A percentile compares a stretch with the other conserved stretches of the same genome.
Conservation (phyloP, 2,329 filamentous ascomycete genomes). For the Neocucurbitaria cava region DNA sequence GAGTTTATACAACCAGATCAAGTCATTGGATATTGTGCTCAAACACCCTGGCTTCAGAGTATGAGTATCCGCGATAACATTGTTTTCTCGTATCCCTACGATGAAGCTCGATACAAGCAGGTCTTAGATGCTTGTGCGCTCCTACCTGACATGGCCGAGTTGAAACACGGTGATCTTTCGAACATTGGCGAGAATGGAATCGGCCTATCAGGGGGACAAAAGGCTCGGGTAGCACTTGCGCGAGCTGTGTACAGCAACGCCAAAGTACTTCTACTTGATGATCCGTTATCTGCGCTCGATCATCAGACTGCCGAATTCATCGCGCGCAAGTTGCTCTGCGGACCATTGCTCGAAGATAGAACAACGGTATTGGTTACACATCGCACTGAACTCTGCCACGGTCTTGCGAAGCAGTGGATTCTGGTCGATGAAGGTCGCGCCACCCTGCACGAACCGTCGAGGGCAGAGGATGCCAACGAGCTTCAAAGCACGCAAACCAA, state of each 20-base stretch:
- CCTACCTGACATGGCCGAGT: constrained; percentile 66
- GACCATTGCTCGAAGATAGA: constrained; percentile 61
- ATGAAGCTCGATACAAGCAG: constrained; percentile 71
- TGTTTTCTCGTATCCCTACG: constrained; percentile 69
- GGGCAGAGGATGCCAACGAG: constrained; percentile 54
- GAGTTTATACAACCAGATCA: constrained; percentile 61
- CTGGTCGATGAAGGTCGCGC: constrained; percentile 70
- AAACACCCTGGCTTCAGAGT: constrained; percentile 72
- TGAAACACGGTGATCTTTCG: constrained; percentile 69
- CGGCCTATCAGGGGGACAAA: constrained; percentile 67
- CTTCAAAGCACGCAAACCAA: constrained; percentile 49
- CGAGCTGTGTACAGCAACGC: constrained; percentile 66
- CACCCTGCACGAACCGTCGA: constrained; percentile 48
- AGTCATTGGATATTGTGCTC: constrained; percentile 68
- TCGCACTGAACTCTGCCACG: constrained; percentile 72
- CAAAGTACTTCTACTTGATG: constrained; percentile 63
- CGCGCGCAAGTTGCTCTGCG: constrained; percentile 63
- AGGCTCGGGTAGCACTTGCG: constrained; percentile 66
- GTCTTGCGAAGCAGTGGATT: constrained; percentile 76
- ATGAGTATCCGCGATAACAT: constrained; percentile 75
- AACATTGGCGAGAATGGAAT: constrained; percentile 68
- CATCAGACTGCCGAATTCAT: constrained; percentile 70
- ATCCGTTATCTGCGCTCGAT: constrained; percentile 66
- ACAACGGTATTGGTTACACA: constrained; percentile 69
- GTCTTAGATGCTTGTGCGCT: constrained; percentile 72